These are phyloP conservation scores for Carex sylvatica DNA, from an alignment of 202 grass and related monocot genomes.

Conservation along the genomic window DNA sequence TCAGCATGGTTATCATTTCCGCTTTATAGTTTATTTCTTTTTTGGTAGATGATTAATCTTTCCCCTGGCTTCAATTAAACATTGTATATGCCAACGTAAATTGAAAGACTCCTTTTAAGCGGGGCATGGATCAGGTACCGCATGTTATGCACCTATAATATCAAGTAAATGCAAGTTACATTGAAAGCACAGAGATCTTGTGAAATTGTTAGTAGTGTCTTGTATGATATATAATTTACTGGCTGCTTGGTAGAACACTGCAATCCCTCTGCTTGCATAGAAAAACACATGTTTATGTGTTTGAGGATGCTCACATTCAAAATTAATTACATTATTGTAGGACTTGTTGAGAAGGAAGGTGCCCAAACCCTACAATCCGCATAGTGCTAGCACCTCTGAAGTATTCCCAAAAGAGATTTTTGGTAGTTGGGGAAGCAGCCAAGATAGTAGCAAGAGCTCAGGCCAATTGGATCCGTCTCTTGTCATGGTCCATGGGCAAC, in stretches of 20 bases:
- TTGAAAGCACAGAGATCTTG: not conserved
- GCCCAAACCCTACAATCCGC: conserved; percentile 78
- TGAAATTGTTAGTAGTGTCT: not conserved
- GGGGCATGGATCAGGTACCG: not conserved
- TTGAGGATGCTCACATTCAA: not conserved
- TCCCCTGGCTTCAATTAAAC: conserved; percentile 10
- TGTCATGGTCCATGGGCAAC: conserved; percentile 25
- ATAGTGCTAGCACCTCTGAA: conserved; percentile 38
- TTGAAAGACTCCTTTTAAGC: not conserved
- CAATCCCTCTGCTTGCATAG: conserved; percentile 15
- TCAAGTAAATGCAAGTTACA: not conserved
- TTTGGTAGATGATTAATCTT: not conserved
- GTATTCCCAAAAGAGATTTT: conserved; percentile 41
- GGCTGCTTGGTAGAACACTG: conserved; percentile 5
- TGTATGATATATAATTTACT: conserved; percentile 11
- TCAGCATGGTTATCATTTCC: not conserved
- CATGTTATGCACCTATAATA: conserved; percentile 17
- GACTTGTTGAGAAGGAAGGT: conserved; percentile 85
- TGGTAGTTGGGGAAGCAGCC: conserved; percentile 9
- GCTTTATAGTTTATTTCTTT: conserved; percentile 3
- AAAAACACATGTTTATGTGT: not conserved
- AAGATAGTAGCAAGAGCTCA: conserved; percentile 31
- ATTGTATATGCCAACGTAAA: not conserved
- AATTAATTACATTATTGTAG: conserved; percentile 31
- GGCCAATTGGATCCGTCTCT: conserved; percentile 18